These are phyloP conservation scores for Dipodascus albidus DNA, from an alignment of 805 yeast species.

Conservation along the genomic window DNA sequence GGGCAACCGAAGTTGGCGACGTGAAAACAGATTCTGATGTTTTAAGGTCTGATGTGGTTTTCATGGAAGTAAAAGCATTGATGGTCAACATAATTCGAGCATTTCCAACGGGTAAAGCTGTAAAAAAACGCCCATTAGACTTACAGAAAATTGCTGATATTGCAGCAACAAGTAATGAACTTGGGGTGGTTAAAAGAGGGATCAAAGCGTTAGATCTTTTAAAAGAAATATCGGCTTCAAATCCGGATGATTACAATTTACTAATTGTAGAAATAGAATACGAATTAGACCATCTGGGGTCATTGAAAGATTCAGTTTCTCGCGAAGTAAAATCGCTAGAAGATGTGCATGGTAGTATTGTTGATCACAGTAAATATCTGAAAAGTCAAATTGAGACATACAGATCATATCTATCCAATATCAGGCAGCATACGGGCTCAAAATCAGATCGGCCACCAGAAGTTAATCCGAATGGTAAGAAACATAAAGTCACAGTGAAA, in stretches of 20 bases:
- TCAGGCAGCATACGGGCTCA: constrained; percentile 23
- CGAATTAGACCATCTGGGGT: constrained; percentile 25
- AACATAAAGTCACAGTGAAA: constrained; percentile 9
- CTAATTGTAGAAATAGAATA: constrained; percentile 25
- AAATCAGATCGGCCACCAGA: constrained; percentile 17
- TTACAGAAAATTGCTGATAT: constrained; percentile 21
- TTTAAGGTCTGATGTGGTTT: constrained; percentile 22
- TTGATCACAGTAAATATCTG: constrained; percentile 27
- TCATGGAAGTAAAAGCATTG: constrained; percentile 25
- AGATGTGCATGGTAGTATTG: constrained; percentile 21
- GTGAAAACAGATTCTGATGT: constrained; percentile 16
- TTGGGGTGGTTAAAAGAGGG: constrained; percentile 23
- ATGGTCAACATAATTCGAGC: constrained; percentile 27
- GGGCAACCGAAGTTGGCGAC: constrained; percentile 23
- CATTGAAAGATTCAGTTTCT: constrained; percentile 22
- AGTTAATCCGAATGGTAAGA: not conserved
- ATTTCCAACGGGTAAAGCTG: constrained; percentile 20
- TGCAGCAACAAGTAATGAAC: constrained; percentile 22
- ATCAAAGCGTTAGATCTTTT: constrained; percentile 22
- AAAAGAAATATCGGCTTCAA: constrained; percentile 16
- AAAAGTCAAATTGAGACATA: constrained; percentile 26
- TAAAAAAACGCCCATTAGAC: constrained; percentile 19
- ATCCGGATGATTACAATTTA: constrained; percentile 18
- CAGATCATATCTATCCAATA: constrained; percentile 26
- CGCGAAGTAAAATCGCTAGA: constrained; percentile 23